These are phyloP conservation scores for Arbutus unedo DNA, from an alignment of 148 eudicot species.

Conservation along the genomic window DNA sequence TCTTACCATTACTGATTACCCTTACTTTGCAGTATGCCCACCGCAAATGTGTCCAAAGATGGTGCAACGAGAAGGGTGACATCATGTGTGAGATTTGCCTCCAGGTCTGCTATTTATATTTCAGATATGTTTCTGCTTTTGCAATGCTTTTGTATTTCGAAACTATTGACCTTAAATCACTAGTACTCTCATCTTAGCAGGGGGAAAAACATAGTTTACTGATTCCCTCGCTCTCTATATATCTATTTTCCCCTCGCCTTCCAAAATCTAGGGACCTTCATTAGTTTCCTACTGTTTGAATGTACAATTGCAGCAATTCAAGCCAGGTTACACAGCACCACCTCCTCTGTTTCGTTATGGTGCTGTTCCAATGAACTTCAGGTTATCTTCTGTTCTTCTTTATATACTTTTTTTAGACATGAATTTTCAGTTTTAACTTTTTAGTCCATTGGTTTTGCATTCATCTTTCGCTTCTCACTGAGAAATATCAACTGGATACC, in stretches of 20 bases:
- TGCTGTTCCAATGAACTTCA: conserved; percentile 49
- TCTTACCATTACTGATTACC: background rate
- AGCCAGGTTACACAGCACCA: conserved; percentile 71
- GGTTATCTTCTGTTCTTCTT: conserved; percentile 40
- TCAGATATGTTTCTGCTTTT: background rate
- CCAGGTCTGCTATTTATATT: conserved; percentile 42
- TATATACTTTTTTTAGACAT: background rate
- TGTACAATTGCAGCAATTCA: conserved; percentile 49
- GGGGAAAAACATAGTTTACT: background rate
- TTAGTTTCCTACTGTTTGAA: background rate
- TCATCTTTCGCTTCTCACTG: background rate
- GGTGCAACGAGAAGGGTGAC: conserved; percentile 89
- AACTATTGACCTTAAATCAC: background rate
- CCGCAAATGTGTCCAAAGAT: conserved; percentile 72
- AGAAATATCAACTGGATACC: background rate
- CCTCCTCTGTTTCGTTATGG: conserved; percentile 49
- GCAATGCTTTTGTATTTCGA: background rate
- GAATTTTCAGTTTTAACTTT: background rate
- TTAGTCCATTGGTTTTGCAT: background rate
- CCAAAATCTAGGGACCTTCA: background rate
- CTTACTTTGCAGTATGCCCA: conserved; percentile 65
- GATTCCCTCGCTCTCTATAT: background rate
- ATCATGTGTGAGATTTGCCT: conserved; percentile 72
- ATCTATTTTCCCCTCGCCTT: background rate
- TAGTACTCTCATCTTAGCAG: background rate